Evolutionary conservation across 257 asterid species (phyloP), one percentile per base, ranked within the genome.

Genomic region (Rubia yunnanensis): DNA sequence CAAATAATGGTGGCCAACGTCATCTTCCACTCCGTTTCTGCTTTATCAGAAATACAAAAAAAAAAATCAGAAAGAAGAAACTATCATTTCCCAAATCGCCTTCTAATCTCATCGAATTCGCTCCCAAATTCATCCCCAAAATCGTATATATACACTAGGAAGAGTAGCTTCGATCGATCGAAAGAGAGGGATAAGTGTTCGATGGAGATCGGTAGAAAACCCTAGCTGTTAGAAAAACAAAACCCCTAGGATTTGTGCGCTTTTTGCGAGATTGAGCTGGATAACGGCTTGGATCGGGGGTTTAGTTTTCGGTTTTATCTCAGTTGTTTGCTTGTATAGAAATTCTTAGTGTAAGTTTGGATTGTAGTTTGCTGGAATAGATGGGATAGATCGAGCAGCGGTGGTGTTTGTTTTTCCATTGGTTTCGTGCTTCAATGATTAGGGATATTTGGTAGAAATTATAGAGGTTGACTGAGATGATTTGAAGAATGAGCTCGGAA

Each of bases 401-500:
- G 68, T 64, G 78, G 60, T 63, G 30, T 67, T 75, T 73, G 36
- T 77, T 57, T 64, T 70, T 67, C 6, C 11, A 9, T 56, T 76
- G 64, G 74, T 49, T 32, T 57, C 75, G 48, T 76, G 65, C 50
- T 70, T 71, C 54, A 67, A 71, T 71, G 68, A 63, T 72, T 73
- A 63, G 64, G 22, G 79, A 65, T 68, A 65, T 28, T 48, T 18
- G 39, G 63, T 60, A 52, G 41, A 63, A 69, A 63, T 66, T 67
- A 52, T 68, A 26, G 39, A 60, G 70, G n/a, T n/a, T 62, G 32
- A 7, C n/a, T 15, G 35, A 46, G 61, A 50, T 61, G 59, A 73
- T 63, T 22, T 34, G 77, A 76, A 82, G 74, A 80, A 91, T 91
- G 98, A 91, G 86, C 81, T 77, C 68, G 66, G 85, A 79, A 17